Conservation (phyloP, 495 filamentous ascomycete genomes). For the Penicillium bovifimosum region DNA sequence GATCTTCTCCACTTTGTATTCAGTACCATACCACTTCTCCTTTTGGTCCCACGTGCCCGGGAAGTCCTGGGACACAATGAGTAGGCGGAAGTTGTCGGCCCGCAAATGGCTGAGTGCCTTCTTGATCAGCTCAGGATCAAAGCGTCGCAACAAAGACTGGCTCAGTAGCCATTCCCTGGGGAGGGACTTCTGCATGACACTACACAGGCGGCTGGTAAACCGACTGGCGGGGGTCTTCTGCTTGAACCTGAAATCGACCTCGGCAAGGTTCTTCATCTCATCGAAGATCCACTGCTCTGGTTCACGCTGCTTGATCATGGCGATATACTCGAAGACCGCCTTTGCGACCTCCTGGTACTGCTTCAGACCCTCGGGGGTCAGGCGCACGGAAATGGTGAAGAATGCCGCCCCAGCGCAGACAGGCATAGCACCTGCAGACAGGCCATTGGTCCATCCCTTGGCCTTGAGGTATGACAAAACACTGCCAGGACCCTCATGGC, state of each 20-base stretch:
- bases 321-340: constrained; percentile 89
- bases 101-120: constrained; percentile 69
- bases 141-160: constrained; percentile 67
- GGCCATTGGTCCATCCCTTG: constrained; percentile 89
- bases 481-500: constrained; percentile 94
- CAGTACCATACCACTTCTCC: constrained; percentile 98
- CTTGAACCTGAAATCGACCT: constrained; percentile 90
- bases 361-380: constrained; percentile 82
- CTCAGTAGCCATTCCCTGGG: constrained; percentile 85
- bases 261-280: constrained; percentile 81
- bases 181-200: constrained; percentile 83
- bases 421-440: constrained; percentile 71
- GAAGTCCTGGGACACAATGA: constrained; percentile 72
- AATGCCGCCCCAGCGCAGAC: constrained; percentile 80
- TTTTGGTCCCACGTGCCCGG: constrained; percentile 81
- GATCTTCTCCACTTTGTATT: constrained; percentile 82
- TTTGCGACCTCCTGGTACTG: constrained; percentile 85
- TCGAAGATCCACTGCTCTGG: constrained; percentile 91
- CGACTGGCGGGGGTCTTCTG: constrained; percentile 86
- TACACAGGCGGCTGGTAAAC: constrained; percentile 77
- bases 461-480: constrained; percentile 92
- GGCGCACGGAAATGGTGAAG: constrained; percentile 71
- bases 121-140: constrained; percentile 69
- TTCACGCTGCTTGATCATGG: constrained; percentile 72
- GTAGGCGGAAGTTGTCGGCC: constrained; percentile 84